Evolutionary conservation across 192 early-diverging fungal genomes (phyloP).

Genomic region (Backusella tarrabulga): DNA sequence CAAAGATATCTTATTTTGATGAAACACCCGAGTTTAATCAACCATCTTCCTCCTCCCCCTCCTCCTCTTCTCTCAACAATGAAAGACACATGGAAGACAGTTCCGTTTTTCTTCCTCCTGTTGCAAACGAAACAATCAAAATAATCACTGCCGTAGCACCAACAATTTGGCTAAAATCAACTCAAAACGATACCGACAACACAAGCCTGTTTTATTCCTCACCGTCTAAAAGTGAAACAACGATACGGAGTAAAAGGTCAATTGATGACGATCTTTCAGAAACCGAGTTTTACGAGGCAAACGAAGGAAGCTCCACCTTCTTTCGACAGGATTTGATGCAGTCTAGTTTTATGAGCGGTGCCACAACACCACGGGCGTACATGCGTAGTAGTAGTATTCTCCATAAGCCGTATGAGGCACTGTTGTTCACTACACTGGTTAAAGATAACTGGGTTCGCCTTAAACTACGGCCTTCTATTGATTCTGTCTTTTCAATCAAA

Average conservation of each 20-base stretch:
- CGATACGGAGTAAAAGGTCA: background rate
- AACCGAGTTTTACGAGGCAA: conserved; percentile 43
- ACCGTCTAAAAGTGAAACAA: conserved; percentile 15
- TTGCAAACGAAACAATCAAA: conserved; percentile 47
- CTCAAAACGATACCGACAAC: background rate
- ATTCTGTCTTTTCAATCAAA: conserved; percentile 17
- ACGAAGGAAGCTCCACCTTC: conserved; percentile 11
- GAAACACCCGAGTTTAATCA: conserved; percentile 53
- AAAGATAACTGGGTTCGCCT: conserved; percentile 45
- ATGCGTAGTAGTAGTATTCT: background rate
- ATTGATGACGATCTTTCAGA: conserved; percentile 24
- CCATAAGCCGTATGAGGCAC: conserved; percentile 33
- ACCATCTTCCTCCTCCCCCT: background rate
- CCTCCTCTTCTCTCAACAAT: background rate
- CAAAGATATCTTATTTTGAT: conserved; percentile 53
- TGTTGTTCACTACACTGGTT: conserved; percentile 47
- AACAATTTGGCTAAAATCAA: conserved; percentile 46
- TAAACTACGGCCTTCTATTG: conserved; percentile 34
- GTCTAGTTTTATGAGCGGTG: conserved; percentile 22
- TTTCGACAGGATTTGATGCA: conserved; percentile 1
- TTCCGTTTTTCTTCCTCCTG: conserved; percentile 37
- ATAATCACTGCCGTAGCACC: conserved; percentile 47
- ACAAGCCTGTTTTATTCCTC: background rate
- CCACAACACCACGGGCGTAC: conserved; percentile 18
- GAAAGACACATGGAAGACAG: conserved; percentile 22